Percentiles rank a stretch among this genome's conserved stretches.
These are phyloP conservation scores for Pleurotus ostreatus DNA, from an alignment of 768 basidiomycete genomes.

Conservation along the genomic window DNA sequence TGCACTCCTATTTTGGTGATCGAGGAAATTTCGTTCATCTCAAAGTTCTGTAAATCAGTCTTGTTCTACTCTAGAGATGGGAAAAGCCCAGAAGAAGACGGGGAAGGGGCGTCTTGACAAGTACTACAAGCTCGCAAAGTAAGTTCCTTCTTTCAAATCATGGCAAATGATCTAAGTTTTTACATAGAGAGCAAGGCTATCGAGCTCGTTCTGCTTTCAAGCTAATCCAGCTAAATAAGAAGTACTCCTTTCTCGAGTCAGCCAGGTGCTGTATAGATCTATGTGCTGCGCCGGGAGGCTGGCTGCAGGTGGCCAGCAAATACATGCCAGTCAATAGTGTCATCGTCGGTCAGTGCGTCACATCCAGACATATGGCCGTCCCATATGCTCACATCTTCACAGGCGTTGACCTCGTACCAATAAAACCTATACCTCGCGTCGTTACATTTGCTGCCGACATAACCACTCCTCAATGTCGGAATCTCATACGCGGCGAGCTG, in stretches of 20 bases:
- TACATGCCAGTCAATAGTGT: constrained; percentile 93
- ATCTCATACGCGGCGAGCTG: constrained; percentile 78
- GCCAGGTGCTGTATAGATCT: constrained; percentile 95
- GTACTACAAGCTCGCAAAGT: constrained; percentile 97
- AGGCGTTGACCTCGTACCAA: constrained; percentile 96
- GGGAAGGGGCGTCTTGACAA: constrained; percentile 95
- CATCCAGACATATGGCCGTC: neutral
- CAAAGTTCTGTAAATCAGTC: no score
- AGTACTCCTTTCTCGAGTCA: constrained; percentile 86
- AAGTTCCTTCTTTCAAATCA: constrained; percentile 10
- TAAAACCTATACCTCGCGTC: constrained; percentile 91
- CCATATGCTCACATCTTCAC: constrained; percentile 11
- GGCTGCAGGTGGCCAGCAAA: constrained; percentile 98
- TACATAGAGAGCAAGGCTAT: constrained; percentile 91
- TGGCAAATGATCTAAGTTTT: constrained; percentile 12
- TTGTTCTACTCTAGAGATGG: constrained; percentile 38
- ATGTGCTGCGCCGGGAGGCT: constrained; percentile 98
- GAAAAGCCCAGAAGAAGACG: constrained; percentile 88
- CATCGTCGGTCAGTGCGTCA: constrained; percentile 68
- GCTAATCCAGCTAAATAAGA: constrained; percentile 97
- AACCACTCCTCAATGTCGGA: constrained; percentile 87
- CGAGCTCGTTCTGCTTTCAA: constrained; percentile 99
- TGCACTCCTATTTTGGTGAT: neutral
- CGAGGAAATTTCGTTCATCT: neutral
- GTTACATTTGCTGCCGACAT: constrained; percentile 93